Evolutionary conservation across 2,329 filamentous ascomycete genomes (phyloP).

Genomic region (Fusarium nisikadoi): DNA sequence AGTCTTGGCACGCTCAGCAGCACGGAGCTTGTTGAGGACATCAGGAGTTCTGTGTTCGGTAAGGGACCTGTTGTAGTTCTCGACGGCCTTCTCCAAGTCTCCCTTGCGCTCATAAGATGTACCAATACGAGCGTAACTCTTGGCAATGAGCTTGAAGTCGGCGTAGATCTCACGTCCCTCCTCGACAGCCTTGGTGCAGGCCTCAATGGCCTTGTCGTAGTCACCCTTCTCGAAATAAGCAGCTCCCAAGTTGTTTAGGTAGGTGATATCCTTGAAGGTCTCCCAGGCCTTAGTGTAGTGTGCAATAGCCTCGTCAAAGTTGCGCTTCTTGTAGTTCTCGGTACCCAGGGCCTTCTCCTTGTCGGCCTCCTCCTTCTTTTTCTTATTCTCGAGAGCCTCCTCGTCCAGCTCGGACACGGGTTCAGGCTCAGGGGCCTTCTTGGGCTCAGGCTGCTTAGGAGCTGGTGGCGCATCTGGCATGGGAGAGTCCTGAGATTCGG

Average conservation of each 20-base stretch:
- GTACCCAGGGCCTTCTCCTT: constrained; percentile 95
- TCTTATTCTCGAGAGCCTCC: constrained; percentile 83
- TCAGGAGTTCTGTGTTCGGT: constrained; percentile 98
- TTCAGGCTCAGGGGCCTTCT: constrained; percentile 68
- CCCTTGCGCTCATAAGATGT: constrained; percentile 92
- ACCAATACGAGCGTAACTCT: constrained; percentile 96
- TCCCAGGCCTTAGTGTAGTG: constrained; percentile 98
- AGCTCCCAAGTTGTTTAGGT: constrained; percentile 94
- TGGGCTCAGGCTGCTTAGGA: constrained; percentile 56
- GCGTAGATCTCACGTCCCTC: constrained; percentile 90
- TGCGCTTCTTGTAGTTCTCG: constrained; percentile 96
- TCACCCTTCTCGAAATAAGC: constrained; percentile 97
- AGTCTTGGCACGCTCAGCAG: constrained; percentile 86
- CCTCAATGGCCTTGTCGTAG: constrained; percentile 85
- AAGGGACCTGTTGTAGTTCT: constrained; percentile 91
- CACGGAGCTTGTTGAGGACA: constrained; percentile 89
- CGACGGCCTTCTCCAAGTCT: constrained; percentile 81
- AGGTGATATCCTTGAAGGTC: constrained; percentile 93
- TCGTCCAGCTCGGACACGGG: constrained; percentile 81
- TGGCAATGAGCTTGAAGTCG: constrained; percentile 98
- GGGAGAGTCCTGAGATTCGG: constrained; percentile 66
- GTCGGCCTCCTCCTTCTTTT: constrained; percentile 92
- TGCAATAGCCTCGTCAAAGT: constrained; percentile 93
- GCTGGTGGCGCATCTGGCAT: constrained; percentile 75
- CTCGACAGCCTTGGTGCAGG: constrained; percentile 87